phyloP scores from a whole-genome alignment of 1,139 yeast species.

The Nakaseomyces kungkrabaensis region DNA sequence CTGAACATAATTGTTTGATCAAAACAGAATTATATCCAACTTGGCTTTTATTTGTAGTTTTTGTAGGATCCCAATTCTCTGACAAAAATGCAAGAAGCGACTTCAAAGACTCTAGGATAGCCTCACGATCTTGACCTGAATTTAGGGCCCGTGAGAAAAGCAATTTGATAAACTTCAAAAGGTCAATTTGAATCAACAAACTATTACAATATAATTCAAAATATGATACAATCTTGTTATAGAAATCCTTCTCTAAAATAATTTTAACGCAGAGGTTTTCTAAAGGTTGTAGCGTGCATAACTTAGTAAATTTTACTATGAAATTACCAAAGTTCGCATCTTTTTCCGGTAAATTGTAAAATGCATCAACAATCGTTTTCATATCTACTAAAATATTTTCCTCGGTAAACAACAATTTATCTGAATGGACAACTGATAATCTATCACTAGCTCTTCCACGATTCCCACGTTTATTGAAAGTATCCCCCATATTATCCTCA shows the following conservation, averaged over 20 bases:
- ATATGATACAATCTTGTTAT: conserved; percentile 14
- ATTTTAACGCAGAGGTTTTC: conserved; percentile 15
- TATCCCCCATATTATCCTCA: not conserved
- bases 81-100: conserved; percentile 13
- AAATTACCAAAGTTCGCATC: conserved; percentile 22
- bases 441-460: not conserved
- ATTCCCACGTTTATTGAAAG: not conserved
- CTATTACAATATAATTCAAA: conserved; percentile 26
- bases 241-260: conserved; percentile 13
- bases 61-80: conserved; percentile 14
- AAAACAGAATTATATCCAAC: conserved; percentile 29
- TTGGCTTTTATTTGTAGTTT: conserved; percentile 12
- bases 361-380: conserved; percentile 10
- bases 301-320: conserved; percentile 18
- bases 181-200: conserved; percentile 27
- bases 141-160: conserved; percentile 14
- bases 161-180: conserved; percentile 25
- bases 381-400: conserved; percentile 1
- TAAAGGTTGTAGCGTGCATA: conserved; percentile 18
- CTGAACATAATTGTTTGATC: conserved; percentile 26
- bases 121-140: not conserved
- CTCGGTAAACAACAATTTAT: not conserved
- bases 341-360: conserved; percentile 17
- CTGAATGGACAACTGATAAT: not conserved
- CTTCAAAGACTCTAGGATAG: not conserved